A percentile compares a stretch with the other conserved stretches of the same genome.
Evolutionary conservation across 2,329 filamentous ascomycete genomes (phyloP).

Genomic region (Myriosclerotinia duriaeana): DNA sequence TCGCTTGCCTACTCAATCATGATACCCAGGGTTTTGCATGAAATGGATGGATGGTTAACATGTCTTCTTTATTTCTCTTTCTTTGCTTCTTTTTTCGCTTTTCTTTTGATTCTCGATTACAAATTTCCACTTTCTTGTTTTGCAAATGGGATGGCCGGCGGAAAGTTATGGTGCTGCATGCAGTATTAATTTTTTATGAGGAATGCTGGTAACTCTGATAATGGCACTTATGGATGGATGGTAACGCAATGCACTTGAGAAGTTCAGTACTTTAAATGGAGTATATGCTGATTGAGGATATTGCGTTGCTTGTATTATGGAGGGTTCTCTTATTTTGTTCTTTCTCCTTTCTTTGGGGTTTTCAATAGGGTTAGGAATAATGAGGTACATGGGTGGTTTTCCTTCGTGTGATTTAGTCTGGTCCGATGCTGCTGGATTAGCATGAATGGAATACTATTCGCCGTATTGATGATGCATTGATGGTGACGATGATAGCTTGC

Average conservation of each 20-base stretch:
- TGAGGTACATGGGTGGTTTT: neutral
- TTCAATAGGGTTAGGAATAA: neutral
- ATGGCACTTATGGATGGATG: neutral
- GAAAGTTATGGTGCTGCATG: neutral
- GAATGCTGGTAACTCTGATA: neutral
- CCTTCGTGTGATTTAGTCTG: neutral
- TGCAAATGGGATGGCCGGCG: neutral
- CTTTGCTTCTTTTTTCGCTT: rapidly evolving
- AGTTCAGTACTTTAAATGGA: neutral
- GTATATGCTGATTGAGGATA: neutral
- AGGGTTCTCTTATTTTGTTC: neutral
- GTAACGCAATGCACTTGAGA: neutral
- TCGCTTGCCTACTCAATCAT: neutral
- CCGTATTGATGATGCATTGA: neutral
- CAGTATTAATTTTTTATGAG: neutral
- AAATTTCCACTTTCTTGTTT: neutral
- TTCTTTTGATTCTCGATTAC: too few species aligned
- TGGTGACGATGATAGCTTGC: too few species aligned
- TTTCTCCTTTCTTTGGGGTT: neutral
- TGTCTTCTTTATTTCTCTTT: neutral
- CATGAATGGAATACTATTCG: neutral
- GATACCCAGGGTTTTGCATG: neutral
- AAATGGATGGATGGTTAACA: neutral
- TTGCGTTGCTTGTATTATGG: neutral
- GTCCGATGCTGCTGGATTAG: neutral